Evolutionary conservation across 2,329 filamentous ascomycete genomes (phyloP).

Genomic region (Claviceps arundinis): DNA sequence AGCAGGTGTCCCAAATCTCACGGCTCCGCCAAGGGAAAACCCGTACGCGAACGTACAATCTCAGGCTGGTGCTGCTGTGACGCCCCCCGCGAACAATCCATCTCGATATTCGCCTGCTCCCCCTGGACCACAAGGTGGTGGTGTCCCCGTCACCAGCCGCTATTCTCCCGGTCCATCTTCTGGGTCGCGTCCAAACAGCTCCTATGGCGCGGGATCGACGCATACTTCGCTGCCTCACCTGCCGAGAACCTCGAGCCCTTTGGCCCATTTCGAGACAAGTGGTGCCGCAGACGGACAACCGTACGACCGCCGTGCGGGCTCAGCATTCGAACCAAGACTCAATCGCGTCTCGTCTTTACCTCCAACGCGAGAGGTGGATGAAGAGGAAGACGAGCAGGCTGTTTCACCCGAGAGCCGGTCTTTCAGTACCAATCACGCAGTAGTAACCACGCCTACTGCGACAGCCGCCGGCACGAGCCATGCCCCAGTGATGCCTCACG

Average conservation of each 20-base stretch:
- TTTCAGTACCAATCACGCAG: conserved; percentile 13
- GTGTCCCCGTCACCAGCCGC: conserved; percentile 27
- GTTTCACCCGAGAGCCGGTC: conserved; percentile 12
- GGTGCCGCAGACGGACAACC: conserved; percentile 30
- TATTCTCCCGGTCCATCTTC: conserved; percentile 38
- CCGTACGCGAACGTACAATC: conserved; percentile 38
- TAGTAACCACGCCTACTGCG: conserved; percentile 7
- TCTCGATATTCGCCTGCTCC: conserved; percentile 52
- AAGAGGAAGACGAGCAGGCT: conserved; percentile 30
- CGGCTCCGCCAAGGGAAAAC: conserved; percentile 37
- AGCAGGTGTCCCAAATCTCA: conserved; percentile 27
- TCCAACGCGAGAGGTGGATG: conserved; percentile 48
- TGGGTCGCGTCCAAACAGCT: conserved; percentile 26
- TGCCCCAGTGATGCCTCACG: conserved; percentile 21
- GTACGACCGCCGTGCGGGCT: conserved; percentile 35
- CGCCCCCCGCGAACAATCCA: conserved; percentile 21
- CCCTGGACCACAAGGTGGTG: conserved; percentile 23
- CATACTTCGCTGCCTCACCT: conserved; percentile 42
- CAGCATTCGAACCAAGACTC: conserved; percentile 40
- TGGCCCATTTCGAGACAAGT: conserved; percentile 49
- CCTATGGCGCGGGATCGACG: conserved; percentile 25
- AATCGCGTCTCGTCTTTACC: conserved; percentile 45
- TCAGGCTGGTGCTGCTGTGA: conserved; percentile 17
- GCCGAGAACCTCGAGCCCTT: conserved; percentile 51
- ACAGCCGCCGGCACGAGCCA: conserved; percentile 23